Conservation (phyloP, 2,329 filamentous ascomycete species). For the Neurospora crassa region DNA sequence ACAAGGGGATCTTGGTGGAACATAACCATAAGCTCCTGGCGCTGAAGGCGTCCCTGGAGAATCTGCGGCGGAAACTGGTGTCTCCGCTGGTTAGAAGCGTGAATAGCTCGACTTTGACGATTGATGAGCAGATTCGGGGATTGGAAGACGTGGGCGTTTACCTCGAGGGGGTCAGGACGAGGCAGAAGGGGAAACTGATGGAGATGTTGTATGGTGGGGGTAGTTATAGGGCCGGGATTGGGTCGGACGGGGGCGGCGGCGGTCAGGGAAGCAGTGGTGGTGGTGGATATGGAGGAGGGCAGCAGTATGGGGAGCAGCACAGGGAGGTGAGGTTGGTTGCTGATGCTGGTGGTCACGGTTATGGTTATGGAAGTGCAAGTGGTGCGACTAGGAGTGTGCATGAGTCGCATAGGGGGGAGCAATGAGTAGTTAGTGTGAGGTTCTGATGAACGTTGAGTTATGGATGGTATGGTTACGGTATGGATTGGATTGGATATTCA, state of each 20-base stretch:
- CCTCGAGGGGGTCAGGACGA: slow-evolving; percentile 63
- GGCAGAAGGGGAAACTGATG: slow-evolving; percentile 76
- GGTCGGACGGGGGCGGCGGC: neutral
- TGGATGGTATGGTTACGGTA: neutral
- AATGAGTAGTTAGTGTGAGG: neutral
- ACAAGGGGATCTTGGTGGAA: slow-evolving; percentile 78
- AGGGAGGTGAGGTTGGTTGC: neutral
- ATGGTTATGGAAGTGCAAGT: neutral
- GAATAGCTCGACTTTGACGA: slow-evolving; percentile 59
- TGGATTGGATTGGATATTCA: neutral
- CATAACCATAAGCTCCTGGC: slow-evolving; percentile 78
- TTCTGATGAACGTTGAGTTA: neutral
- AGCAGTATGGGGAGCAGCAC: neutral
- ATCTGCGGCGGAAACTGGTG: slow-evolving; percentile 72
- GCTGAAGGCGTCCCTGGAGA: slow-evolving; percentile 79
- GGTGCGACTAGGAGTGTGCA: neutral
- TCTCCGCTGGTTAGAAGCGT: slow-evolving; percentile 68
- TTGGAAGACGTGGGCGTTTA: slow-evolving; percentile 72
- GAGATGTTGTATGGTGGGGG: slow-evolving; percentile 61
- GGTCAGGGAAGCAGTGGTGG: neutral
- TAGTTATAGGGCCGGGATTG: neutral
- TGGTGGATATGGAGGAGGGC: neutral
- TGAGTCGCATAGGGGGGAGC: neutral
- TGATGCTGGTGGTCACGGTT: neutral
- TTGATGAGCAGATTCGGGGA: slow-evolving; percentile 80